phyloP scores from a whole-genome alignment of 2,329 filamentous ascomycete genomes.

The Exophiala alcalophila region DNA sequence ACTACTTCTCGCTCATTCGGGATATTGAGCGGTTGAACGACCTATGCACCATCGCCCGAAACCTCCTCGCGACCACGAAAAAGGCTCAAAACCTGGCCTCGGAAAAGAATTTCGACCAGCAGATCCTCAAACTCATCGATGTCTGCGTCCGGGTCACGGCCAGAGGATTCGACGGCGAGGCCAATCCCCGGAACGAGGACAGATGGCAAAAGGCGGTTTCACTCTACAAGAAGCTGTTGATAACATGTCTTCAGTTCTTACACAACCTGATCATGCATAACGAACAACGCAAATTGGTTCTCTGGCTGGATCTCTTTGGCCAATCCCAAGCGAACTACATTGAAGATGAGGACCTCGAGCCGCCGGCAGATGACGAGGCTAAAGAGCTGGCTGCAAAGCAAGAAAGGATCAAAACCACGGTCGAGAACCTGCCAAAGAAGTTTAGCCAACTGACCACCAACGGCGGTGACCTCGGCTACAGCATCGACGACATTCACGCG shows the following conservation, averaged over 20 bases:
- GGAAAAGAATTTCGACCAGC: conserved; percentile 58
- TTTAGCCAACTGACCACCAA: conserved; percentile 1
- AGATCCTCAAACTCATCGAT: conserved; percentile 60
- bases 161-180: conserved; percentile 62
- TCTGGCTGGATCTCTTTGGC: conserved; percentile 65
- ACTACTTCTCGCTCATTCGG: conserved; percentile 57
- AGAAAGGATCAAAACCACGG: conserved; percentile 25
- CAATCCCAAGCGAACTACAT: conserved; percentile 34
- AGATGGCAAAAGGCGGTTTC: conserved; percentile 65
- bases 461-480: conserved; percentile 28
- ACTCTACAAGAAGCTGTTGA: conserved; percentile 63
- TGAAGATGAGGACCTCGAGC: conserved; percentile 12
- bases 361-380: conserved; percentile 5
- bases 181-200: conserved; percentile 59
- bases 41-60: conserved; percentile 60
- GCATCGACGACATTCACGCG: conserved; percentile 32
- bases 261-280: conserved; percentile 66
- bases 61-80: conserved; percentile 60
- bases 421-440: conserved; percentile 19
- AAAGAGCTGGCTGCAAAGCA: conserved; percentile 12
- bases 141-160: conserved; percentile 64
- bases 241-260: conserved; percentile 64
- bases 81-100: conserved; percentile 62
- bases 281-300: conserved; percentile 61
- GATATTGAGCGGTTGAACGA: conserved; percentile 63